Percentiles rank a stretch among this genome's conserved stretches.
Evolutionary conservation across 805 yeast species (phyloP).

Genomic region (Saccharomyces jurei): DNA sequence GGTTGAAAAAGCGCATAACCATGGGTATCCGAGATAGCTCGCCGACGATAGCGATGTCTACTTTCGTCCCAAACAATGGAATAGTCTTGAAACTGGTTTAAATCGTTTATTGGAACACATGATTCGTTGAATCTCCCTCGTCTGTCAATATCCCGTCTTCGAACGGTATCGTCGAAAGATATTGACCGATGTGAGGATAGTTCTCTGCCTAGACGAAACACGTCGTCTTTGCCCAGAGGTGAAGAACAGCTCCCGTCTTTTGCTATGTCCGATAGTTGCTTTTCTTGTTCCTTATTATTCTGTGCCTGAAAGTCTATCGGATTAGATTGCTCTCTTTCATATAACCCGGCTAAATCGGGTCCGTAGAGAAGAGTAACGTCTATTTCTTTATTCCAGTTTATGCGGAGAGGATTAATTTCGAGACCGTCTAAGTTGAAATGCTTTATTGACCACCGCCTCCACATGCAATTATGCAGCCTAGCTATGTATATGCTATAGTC

Average conservation of each 20-base stretch:
- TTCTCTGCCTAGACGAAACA: neutral
- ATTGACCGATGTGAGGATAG: neutral
- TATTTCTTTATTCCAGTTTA: slow-evolving; percentile 90
- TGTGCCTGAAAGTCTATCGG: neutral
- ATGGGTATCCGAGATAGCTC: neutral
- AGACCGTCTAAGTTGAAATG: slow-evolving; percentile 43
- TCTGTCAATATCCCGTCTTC: slow-evolving; percentile 21
- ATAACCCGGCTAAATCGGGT: slow-evolving; percentile 37
- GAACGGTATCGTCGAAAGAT: slow-evolving; percentile 18
- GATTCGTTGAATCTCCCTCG: slow-evolving; percentile 17
- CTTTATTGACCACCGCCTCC: slow-evolving; percentile 96
- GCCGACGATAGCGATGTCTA: neutral
- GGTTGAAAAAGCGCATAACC: neutral
- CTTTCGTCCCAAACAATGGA: neutral
- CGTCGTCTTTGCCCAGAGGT: neutral
- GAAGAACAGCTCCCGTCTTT: neutral
- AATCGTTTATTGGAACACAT: slow-evolving; percentile 18
- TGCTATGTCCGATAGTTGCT: neutral
- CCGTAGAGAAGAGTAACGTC: slow-evolving; percentile 96
- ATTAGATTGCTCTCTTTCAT: neutral
- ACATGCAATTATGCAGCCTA: slow-evolving; percentile 72
- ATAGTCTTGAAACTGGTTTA: neutral
- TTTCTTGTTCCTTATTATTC: neutral
- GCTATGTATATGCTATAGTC: slow-evolving; percentile 27
- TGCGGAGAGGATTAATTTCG: slow-evolving; percentile 73